phyloP scores from a whole-genome alignment of 345 rosid genomes.

The Aquilaria malaccensis region DNA sequence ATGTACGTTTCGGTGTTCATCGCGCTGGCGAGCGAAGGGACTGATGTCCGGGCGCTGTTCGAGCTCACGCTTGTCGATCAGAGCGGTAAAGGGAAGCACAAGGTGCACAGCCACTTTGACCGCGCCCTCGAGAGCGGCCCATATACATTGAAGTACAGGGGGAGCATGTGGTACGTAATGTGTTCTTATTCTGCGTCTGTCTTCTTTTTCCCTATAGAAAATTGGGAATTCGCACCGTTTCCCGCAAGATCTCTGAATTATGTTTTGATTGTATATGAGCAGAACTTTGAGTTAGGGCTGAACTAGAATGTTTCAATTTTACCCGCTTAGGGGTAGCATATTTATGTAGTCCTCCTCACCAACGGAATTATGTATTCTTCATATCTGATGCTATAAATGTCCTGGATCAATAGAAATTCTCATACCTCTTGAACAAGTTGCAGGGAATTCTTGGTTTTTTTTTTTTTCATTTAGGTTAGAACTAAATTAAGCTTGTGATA shows the following conservation, averaged over 20 bases:
- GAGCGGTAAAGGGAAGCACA: constrained; percentile 85
- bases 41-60: constrained; percentile 90
- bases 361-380: no score
- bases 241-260: no score
- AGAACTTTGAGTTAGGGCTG: neutral
- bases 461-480: no score
- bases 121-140: constrained; percentile 94
- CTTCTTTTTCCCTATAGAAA: neutral
- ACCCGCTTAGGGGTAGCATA: no score
- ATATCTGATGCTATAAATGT: no score
- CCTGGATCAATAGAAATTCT: no score
- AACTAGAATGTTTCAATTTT: neutral
- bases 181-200: neutral
- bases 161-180: constrained; percentile 86
- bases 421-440: no score
- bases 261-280: neutral
- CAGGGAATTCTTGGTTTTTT: no score
- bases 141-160: constrained; percentile 67
- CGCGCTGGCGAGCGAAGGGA: constrained; percentile 80
- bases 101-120: constrained; percentile 91
- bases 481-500: no score
- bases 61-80: constrained; percentile 85
- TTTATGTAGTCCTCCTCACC: no score
- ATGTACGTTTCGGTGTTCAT: constrained; percentile 79
- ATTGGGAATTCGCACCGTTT: neutral